Evolutionary conservation across 345 rosid genomes (phyloP), one percentile per base, ranked within the genome.

Genomic region (Eucalyptus marginata): DNA sequence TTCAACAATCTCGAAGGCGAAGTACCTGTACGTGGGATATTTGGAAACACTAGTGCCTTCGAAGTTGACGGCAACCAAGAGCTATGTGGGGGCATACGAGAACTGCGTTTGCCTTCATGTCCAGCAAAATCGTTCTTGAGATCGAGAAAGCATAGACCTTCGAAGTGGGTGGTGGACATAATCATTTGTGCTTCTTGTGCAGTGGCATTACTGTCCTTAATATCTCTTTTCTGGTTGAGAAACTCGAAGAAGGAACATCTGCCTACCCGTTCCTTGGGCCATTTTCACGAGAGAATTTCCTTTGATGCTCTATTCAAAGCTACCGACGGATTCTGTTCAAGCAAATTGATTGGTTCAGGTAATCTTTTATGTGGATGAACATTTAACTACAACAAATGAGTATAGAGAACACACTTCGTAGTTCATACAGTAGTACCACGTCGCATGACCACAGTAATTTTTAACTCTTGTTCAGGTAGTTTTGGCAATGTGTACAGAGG

Each of bases 401-500:
- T 22, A 56, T 27, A 56, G 11, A 20, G 29, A 56, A 22, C 29
- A 24, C 29, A 24, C 27, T 18, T 52, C 10, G 3, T 52, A 3
- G 58, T 49, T 43, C 86, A 46, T 10, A 43, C 49, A 14, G 29
- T 83, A 29, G 44, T 40, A 40, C 49, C 44, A 43, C 4, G 2
- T 81, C 16, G 29, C 51, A 36, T 24, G 13, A 81, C 49, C 86
- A 1, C 49, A 81, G 24, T 4, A 49, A 49, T 7, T 81, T 18
- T 40, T 81, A 49, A 46, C 49, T 81, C 49, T 29, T 36, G 86
- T 83, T 44, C 86, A 44, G 86, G 49, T 81, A 49, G 91, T 43
- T 90, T 87, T 43, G 93, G 92, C 49, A 58, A 89, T 52, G 92
- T 92, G 46, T 90, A 88, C 66, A 90, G 40, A 50, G 92, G 89